Percentiles rank a stretch among this genome's conserved stretches.
These are phyloP conservation scores for Cucumis cinereus DNA, from an alignment of 306 rosid genomes.

Conservation along the genomic window DNA sequence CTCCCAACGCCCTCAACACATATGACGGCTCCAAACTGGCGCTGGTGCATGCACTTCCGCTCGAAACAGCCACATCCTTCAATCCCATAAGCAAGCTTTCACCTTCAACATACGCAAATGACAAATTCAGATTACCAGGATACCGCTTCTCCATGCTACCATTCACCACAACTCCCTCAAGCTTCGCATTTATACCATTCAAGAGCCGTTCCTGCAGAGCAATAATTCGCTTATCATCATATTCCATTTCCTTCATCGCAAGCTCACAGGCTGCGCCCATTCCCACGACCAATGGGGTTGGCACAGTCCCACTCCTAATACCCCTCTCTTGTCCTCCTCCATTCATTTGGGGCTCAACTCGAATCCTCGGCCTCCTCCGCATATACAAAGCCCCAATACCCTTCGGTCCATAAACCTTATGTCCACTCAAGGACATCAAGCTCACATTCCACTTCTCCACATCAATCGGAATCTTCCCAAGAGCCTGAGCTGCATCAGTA, in stretches of 20 bases:
- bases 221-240: conserved; percentile 53
- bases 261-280: conserved; percentile 86
- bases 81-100: conserved; percentile 94
- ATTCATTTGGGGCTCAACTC: conserved; percentile 96
- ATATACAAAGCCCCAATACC: conserved; percentile 80
- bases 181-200: conserved; percentile 40
- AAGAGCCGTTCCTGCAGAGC: conserved; percentile 50
- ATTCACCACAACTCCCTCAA: conserved; percentile 86
- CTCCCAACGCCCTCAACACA: conserved; percentile 90
- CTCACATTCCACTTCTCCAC: conserved; percentile 94
- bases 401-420: conserved; percentile 77
- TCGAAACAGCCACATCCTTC: conserved; percentile 96
- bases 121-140: conserved; percentile 65
- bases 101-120: conserved; percentile 82
- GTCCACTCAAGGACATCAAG: conserved; percentile 83
- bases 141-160: conserved; percentile 80
- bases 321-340: conserved; percentile 98
- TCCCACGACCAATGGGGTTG: conserved; percentile 79
- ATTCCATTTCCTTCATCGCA: conserved; percentile 72
- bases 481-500: conserved; percentile 90
- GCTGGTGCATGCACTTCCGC: conserved; percentile 96
- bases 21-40: conserved; percentile 96
- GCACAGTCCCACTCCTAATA: conserved; percentile 80
- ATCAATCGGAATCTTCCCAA: conserved; percentile 77
- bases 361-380: conserved; percentile 79